A percentile compares a stretch with the other conserved stretches of the same genome.
Evolutionary conservation across 2,329 filamentous ascomycete species (phyloP).

Genomic region (Phaeophleospora eucalypticola): DNA sequence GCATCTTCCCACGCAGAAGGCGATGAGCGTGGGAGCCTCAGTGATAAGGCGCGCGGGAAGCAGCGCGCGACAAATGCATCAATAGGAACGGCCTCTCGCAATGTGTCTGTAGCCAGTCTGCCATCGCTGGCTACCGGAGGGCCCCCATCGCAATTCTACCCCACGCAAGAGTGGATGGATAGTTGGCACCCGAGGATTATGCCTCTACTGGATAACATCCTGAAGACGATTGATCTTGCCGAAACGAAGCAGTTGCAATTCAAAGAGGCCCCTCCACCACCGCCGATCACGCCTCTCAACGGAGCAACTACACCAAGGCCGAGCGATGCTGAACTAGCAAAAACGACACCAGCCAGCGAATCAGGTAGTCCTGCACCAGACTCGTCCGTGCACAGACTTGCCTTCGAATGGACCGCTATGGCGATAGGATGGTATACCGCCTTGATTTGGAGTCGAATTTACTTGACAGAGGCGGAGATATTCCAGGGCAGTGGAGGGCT

Average conservation of each 20-base stretch:
- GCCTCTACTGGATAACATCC: slow-evolving; percentile 68
- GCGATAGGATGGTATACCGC: slow-evolving; percentile 88
- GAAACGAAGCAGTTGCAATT: slow-evolving; percentile 12
- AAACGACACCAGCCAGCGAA: background rate
- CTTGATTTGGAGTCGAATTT: slow-evolving; percentile 88
- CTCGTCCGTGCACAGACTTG: background rate
- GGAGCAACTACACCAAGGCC: background rate
- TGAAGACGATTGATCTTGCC: slow-evolving; percentile 15
- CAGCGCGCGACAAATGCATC: slow-evolving; percentile 70
- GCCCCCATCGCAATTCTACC: slow-evolving; percentile 58
- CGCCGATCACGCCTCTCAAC: background rate
- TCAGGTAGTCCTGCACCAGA: slow-evolving; percentile 5
- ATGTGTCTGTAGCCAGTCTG: slow-evolving; percentile 76
- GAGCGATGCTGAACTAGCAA: slow-evolving; percentile 9
- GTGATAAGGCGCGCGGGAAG: slow-evolving; percentile 93
- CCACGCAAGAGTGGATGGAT: slow-evolving; percentile 80
- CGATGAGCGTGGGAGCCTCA: slow-evolving; percentile 64
- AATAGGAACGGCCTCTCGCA: slow-evolving; percentile 55
- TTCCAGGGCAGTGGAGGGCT: slow-evolving; percentile 78
- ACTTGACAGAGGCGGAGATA: slow-evolving; percentile 77
- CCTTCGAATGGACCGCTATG: slow-evolving; percentile 20
- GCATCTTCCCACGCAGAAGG: slow-evolving; percentile 69
- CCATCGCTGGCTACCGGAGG: slow-evolving; percentile 55
- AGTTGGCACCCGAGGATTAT: slow-evolving; percentile 85
- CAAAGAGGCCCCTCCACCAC: slow-evolving; percentile 7